Percentiles rank a stretch among this genome's conserved stretches.
Conservation (phyloP, 108 stramenopile species). For the Nitzschia sp. region DNA sequence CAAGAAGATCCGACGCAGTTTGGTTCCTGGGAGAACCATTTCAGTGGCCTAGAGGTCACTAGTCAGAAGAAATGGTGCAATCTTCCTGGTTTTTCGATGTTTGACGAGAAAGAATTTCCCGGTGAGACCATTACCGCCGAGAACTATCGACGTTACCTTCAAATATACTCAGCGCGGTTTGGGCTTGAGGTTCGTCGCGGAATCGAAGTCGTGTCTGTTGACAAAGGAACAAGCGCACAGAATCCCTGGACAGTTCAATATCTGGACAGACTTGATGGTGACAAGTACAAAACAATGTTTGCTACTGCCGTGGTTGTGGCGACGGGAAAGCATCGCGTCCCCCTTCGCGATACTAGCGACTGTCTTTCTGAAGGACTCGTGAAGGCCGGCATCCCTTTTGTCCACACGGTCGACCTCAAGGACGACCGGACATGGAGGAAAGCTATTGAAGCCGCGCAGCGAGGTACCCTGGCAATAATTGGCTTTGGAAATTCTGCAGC, state of each 20-base stretch:
- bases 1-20: constrained; percentile 29
- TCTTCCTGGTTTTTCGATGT: constrained; percentile 40
- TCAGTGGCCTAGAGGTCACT: constrained; percentile 43
- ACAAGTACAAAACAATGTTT: neutral
- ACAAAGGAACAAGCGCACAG: constrained; percentile 20
- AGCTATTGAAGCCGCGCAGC: constrained; percentile 31
- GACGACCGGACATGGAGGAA: neutral
- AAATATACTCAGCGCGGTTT: constrained; percentile 41
- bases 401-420: neutral
- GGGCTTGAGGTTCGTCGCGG: constrained; percentile 46
- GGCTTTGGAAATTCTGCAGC: constrained; percentile 56
- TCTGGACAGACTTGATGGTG: neutral
- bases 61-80: constrained; percentile 54
- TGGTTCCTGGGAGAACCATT: constrained; percentile 48
- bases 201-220: constrained; percentile 37
- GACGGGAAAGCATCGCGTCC: constrained; percentile 50
- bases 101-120: neutral
- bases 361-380: constrained; percentile 33
- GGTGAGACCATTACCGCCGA: constrained; percentile 35
- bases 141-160: constrained; percentile 49
- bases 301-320: constrained; percentile 48
- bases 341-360: constrained; percentile 35
- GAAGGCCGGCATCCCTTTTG: constrained; percentile 1
- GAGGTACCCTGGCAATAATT: constrained; percentile 37
- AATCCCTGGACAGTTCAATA: constrained; percentile 36